Base-by-base conservation (phyloP, 2,329 filamentous ascomycete genomes). In the Diaporthe amygdali region DNA sequence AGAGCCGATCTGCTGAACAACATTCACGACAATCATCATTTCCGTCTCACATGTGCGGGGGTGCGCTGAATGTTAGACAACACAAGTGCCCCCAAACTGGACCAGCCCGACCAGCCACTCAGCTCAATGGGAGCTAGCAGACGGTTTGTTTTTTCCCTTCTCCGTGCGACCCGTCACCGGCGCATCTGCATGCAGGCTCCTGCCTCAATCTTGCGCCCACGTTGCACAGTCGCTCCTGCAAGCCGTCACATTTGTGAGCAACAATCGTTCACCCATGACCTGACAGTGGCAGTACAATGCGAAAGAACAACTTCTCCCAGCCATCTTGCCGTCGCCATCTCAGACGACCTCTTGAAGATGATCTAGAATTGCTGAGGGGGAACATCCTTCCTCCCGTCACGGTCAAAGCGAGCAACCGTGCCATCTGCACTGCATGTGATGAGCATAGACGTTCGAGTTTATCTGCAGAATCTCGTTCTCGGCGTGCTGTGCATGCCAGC, bases 351-450 rank as follows among this genome's bases (percentile, higher is more conserved):
- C 30, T 12, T 34, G 27, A 34, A 34, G 27, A 30, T 30, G 44
- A 25, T 64, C 30, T 64, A 47, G 41, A 64, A 37, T 30, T 49
- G n/a, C 41, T 49, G 44, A 20, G 14, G 30, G 7, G 54, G 44
- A 30, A 14, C 59, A 64, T 47, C 59, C 59, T 64, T 25, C 34
- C 9, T n/a, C 30, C 32, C 30, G 14, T 49, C 44, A 64, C 59
- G n/a, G 59, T 64, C 59, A 64, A 37, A 64, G 59, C 59, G 44
- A 64, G 27, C 59, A 49, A 47, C 59, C 59, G 59, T 64, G 59
- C 59, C 30, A 47, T 37, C 44, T 64, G 44, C 44, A 49, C 39
- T 61, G 56, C 56, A 49, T 64, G 44, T 64, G 44, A 64, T 64
- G 44, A 64, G 27, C 59, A 63, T 63, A 7, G 59, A 47, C 41